Conservation (phyloP, 805 yeast species). For the Zygosaccharomyces kombuchaensis region DNA sequence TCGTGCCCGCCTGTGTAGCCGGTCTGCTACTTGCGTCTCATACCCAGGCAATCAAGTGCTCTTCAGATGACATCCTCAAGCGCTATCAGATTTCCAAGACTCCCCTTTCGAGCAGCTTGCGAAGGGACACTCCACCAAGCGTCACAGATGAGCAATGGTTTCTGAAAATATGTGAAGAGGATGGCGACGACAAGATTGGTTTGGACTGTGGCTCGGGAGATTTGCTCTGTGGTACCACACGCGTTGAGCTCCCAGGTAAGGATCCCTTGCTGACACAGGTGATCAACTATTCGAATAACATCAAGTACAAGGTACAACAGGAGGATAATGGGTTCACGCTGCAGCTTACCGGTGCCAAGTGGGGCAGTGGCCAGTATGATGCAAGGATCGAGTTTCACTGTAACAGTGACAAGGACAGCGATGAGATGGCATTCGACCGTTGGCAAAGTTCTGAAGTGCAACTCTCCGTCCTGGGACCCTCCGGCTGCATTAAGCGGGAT, state of each 20-base stretch:
- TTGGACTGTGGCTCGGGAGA: slow-evolving; percentile 64
- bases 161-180: slow-evolving; percentile 60
- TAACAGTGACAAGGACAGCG: slow-evolving; percentile 36
- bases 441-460: slow-evolving; percentile 28
- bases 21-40: slow-evolving; percentile 3
- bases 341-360: slow-evolving; percentile 48
- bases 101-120: slow-evolving; percentile 4
- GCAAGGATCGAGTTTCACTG: slow-evolving; percentile 50
- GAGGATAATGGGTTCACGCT: slow-evolving; percentile 37
- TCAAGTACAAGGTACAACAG: slow-evolving; percentile 28
- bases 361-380: slow-evolving; percentile 61
- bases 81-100: slow-evolving; percentile 5
- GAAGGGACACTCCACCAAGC: slow-evolving; percentile 75
- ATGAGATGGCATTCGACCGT: slow-evolving; percentile 19
- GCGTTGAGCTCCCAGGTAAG: slow-evolving; percentile 47
- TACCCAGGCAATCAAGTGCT: slow-evolving; percentile 1
- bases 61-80: slow-evolving; percentile 4
- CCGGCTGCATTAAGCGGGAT: slow-evolving; percentile 39
- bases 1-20: background rate
- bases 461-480: slow-evolving; percentile 39
- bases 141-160: slow-evolving; percentile 59
- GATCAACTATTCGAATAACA: slow-evolving; percentile 47
- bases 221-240: slow-evolving; percentile 72
- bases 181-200: slow-evolving; percentile 30
- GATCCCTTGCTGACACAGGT: slow-evolving; percentile 53